Evolutionary conservation across 345 rosid genomes (phyloP).

Genomic region (Cardamine chenopodiifolia): DNA sequence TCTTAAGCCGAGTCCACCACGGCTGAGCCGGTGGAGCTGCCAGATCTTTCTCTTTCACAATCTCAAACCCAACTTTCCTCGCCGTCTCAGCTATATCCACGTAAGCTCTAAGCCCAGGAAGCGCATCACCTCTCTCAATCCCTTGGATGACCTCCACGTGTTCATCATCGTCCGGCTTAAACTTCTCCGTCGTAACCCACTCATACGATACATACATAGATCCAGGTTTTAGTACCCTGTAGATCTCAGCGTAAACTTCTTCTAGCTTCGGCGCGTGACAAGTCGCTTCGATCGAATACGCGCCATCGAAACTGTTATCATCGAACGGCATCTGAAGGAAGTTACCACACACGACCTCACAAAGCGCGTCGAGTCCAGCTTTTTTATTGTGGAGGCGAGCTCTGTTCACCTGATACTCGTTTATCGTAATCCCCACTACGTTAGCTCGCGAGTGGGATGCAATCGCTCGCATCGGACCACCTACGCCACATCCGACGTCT

Average conservation of each 20-base stretch:
- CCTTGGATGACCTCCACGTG: constrained; percentile 90
- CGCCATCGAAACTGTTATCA: constrained; percentile 84
- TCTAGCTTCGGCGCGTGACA: constrained; percentile 97
- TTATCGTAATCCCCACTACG: constrained; percentile 92
- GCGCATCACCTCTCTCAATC: constrained; percentile 88
- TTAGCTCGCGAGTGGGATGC: constrained; percentile 87
- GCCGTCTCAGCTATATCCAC: constrained; percentile 70
- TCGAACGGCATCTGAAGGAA: constrained; percentile 90
- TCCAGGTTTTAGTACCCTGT: constrained; percentile 87
- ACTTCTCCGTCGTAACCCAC: constrained; percentile 92
- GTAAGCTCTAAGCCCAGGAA: constrained; percentile 82
- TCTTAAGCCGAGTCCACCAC: constrained; percentile 93
- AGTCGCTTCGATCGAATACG: constrained; percentile 95
- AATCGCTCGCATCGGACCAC: constrained; percentile 98
- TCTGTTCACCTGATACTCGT: constrained; percentile 93
- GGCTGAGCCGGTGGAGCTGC: constrained; percentile 82
- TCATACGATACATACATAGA: constrained; percentile 79
- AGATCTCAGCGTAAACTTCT: constrained; percentile 86
- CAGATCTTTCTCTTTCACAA: constrained; percentile 82
- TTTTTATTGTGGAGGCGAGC: constrained; percentile 89
- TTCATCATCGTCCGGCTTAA: constrained; percentile 46
- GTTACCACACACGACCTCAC: constrained; percentile 91
- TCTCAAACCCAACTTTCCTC: constrained; percentile 75
- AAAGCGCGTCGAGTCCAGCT: constrained; percentile 77
- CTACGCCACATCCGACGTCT: constrained; percentile 95